Base-by-base conservation (phyloP, 1,139 yeast genomes). In the Pichia inconspicua region DNA sequence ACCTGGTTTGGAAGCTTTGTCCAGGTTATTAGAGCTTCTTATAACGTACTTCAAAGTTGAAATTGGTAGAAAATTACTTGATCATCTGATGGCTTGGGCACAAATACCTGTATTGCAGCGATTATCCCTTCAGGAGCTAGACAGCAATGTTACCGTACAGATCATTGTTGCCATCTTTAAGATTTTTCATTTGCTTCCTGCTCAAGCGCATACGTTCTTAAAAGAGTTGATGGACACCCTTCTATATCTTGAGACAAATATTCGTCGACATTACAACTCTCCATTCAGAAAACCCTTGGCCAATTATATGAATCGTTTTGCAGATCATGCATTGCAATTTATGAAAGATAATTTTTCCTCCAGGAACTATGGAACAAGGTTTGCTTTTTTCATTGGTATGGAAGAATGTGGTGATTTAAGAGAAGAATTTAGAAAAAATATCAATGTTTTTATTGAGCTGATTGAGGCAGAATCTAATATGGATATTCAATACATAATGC, bases 31-130 rank as follows among this genome's bases (percentile, higher is more conserved):
- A 47, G 97, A 92, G 60, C 71, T 94, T 27, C 72, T 94, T 57
- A 89, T 92, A 37, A 87, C 95, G 2, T 92, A 94, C 60, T 94
- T 94, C 71, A 84, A 95, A 63, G 97, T 92, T 25, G 99, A 94
- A 65, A 92, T 94, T 56, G 99, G 99, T 34, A 77, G 90, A 49
- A 94, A 94, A 60, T 71, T 94, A 48, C 73, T 94, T 31, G 98
- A 94, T 60, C 98, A 94, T 66, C 71, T 92, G 56, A 86, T 84
- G 77, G 96, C 97, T 0, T 90, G 97, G 96, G 96, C 97, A 0
- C 94, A 88, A 56, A 88, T 95, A 8, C 77, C 78, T 43, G 79
- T 86, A 1, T 68, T 94, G 44, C 78, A 86, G 45, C 78, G 78
- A 55, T 76, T 84, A 47, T 81, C 95, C 0, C 77, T 80, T 28